Base-by-base conservation (phyloP, 345 rosid genomes). In the Melastoma malabathricum region DNA sequence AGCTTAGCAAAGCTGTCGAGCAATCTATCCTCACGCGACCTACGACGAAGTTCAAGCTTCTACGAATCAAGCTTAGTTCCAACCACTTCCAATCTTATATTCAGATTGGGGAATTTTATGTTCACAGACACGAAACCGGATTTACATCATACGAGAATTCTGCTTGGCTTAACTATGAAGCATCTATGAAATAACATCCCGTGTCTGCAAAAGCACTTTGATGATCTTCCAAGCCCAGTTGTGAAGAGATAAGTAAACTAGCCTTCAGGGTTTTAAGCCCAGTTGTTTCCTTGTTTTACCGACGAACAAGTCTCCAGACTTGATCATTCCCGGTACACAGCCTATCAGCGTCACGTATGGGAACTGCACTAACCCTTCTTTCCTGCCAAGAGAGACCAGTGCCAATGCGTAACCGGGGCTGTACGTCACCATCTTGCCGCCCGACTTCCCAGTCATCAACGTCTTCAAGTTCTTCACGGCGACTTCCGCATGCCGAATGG, bases 351-450 rank as follows among this genome's bases (percentile, higher is more conserved):
- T 66, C 3, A 47, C 18, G 38, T 46, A 63, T 13, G 78, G 74
- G 50, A 65, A 69, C 58, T 73, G 78, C 1, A 72, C 78, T 23
- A 73, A 61, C 6, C 64, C 74, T 6, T 66, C 69, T 48, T 62
- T 69, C 65, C 75, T 66, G 14, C 78, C 78, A 0, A 73, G 59
- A 1, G 78, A 69, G 51, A 73, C 68, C 31, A 74, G 18, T 47
- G 73, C 79, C 1, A 23, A 48, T 0, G 51, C 48, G 27, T 57
- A 58, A 53, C 70, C 61, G 7, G 73, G 68, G 47, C 56, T 74
- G 46, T 70, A 64, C 13, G 44, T 41, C 15, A 52, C 51, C 68
- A 67, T 47, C 48, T 64, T 70, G 51, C 25, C 25, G 16, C 59
- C 72, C 3, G 59, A 56, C 43, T 63, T 70, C 63, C 68, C 62